Evolutionary conservation across 306 rosid species (phyloP).

Genomic region (Cyamopsis tetragonoloba): DNA sequence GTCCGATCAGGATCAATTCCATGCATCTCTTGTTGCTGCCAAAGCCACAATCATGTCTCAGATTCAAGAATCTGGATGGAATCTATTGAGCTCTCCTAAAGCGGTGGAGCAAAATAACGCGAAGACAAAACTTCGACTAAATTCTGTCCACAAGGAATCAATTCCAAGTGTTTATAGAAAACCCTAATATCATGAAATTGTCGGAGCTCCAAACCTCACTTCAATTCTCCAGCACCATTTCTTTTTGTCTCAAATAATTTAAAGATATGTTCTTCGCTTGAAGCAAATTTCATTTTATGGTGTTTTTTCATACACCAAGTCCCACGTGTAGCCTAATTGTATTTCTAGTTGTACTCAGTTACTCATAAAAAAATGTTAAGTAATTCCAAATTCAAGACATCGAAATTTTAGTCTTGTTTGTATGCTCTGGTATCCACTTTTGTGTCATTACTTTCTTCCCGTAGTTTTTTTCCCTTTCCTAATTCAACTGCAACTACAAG

Average conservation of each 20-base stretch:
- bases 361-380: conserved; percentile 5
- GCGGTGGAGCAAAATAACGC: conserved; percentile 29
- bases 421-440: neutral
- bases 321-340: conserved; percentile 22
- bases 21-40: conserved; percentile 53
- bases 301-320: conserved; percentile 20
- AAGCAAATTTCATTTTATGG: conserved; percentile 14
- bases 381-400: neutral
- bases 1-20: conserved; percentile 62
- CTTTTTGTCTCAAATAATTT: conserved; percentile 17
- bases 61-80: conserved; percentile 38
- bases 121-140: conserved; percentile 33
- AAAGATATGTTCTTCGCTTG: neutral
- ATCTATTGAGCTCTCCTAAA: conserved; percentile 34
- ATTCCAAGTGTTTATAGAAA: conserved; percentile 35
- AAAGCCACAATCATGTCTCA: conserved; percentile 26
- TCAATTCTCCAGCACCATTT: conserved; percentile 9
- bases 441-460: neutral
- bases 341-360: conserved; percentile 16
- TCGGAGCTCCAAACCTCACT: conserved; percentile 11
- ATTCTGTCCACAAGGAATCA: conserved; percentile 38
- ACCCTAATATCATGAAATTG: conserved; percentile 27
- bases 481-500: too few species aligned
- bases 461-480: too few species aligned
- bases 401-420: neutral